A percentile compares a stretch with the other conserved stretches of the same genome.
Conservation (phyloP, 345 rosid genomes). For the Gossypium longicalyx region DNA sequence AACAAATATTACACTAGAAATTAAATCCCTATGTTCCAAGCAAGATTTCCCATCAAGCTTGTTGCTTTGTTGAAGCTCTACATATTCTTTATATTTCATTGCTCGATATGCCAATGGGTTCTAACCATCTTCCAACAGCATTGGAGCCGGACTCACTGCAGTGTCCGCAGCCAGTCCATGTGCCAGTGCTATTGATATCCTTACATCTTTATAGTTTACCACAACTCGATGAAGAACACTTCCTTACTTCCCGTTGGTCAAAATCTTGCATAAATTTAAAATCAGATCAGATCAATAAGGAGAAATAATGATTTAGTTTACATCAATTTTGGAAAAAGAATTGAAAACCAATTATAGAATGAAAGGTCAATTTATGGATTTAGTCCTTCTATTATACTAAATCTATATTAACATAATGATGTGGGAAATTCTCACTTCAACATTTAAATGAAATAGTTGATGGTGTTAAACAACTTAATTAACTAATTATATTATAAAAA, state of each 20-base stretch:
- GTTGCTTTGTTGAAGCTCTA: constrained; percentile 35
- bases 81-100: constrained; percentile 32
- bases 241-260: constrained; percentile 55
- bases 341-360: too few relatives aligned
- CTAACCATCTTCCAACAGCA: constrained; percentile 18
- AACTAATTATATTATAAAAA: too few relatives aligned
- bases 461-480: too few relatives aligned
- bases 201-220: constrained; percentile 30
- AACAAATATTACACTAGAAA: not conserved
- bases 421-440: too few relatives aligned
- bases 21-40: constrained; percentile 21
- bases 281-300: too few relatives aligned
- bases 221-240: constrained; percentile 45
- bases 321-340: too few relatives aligned
- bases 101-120: constrained; percentile 26
- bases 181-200: constrained; percentile 31
- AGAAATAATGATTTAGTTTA: too few relatives aligned
- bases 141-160: constrained; percentile 31
- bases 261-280: constrained; percentile 23
- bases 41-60: constrained; percentile 30
- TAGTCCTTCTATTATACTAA: too few relatives aligned
- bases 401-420: too few relatives aligned
- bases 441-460: too few relatives aligned
- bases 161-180: constrained; percentile 43
- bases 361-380: too few relatives aligned